Percentiles rank a stretch among this genome's conserved stretches.
Conservation (phyloP, 1,284 basidiomycete species). For the Leccinum solheimii region DNA sequence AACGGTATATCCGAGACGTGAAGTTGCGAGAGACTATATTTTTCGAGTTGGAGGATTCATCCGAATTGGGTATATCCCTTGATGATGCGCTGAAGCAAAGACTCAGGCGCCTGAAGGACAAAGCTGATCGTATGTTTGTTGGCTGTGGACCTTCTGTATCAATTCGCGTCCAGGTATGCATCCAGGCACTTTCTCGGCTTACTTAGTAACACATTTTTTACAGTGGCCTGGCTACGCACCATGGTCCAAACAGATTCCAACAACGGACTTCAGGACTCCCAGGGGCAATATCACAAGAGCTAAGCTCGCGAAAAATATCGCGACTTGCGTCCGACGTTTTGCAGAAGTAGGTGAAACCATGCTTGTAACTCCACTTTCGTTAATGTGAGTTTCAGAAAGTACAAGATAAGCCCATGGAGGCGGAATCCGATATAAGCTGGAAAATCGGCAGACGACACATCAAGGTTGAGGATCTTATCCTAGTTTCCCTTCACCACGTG, state of each 20-base stretch:
- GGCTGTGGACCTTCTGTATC: conserved; percentile 74
- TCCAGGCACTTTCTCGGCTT: neutral
- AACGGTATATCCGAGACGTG: conserved; percentile 71
- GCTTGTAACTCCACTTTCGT: neutral
- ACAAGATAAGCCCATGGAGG: conserved; percentile 51
- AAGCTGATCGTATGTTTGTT: conserved; percentile 64
- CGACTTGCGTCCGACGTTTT: conserved; percentile 62
- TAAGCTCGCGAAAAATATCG: conserved; percentile 67
- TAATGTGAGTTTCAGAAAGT: conserved; percentile 43
- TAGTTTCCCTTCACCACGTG: conserved; percentile 76
- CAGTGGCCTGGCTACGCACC: conserved; percentile 77
- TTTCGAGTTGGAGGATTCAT: conserved; percentile 53
- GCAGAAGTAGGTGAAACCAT: conserved; percentile 40
- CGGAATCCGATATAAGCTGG: conserved; percentile 59
- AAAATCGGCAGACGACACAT: conserved; percentile 57
- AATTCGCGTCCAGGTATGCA: conserved; percentile 64
- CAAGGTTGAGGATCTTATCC: conserved; percentile 60
- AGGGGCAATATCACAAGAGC: conserved; percentile 68
- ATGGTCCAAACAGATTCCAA: conserved; percentile 78
- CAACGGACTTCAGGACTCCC: conserved; percentile 71
- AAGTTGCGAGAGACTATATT: conserved; percentile 60
- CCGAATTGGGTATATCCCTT: conserved; percentile 58
- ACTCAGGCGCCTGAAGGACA: conserved; percentile 44
- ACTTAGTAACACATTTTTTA: conserved; percentile 1
- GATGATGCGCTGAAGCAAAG: conserved; percentile 49